Percentiles rank a stretch among this genome's conserved stretches.
phyloP scores from a whole-genome alignment of 768 basidiomycete genomes.

The Roridomyces roridus region DNA sequence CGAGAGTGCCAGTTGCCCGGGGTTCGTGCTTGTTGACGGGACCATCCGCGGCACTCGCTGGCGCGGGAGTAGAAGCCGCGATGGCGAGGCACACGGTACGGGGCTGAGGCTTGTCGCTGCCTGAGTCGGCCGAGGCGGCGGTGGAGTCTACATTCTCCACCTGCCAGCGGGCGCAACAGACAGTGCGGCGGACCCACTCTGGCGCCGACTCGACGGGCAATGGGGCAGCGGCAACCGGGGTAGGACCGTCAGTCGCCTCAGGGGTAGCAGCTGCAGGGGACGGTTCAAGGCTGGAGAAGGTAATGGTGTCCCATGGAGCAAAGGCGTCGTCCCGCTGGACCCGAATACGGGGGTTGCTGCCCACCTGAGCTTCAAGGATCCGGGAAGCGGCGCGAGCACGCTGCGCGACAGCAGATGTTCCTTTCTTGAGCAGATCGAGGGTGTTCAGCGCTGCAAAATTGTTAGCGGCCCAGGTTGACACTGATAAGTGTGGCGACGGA shows the following conservation, averaged over 20 bases:
- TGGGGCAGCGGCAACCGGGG: conserved; percentile 27
- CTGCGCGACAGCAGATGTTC: conserved; percentile 76
- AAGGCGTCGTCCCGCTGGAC: conserved; percentile 86
- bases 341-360: conserved; percentile 78
- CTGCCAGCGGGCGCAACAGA: conserved; percentile 87
- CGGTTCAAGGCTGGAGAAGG: conserved; percentile 38
- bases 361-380: conserved; percentile 87
- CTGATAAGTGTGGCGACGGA: conserved; percentile 39
- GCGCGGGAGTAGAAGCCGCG: conserved; percentile 31
- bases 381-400: conserved; percentile 88
- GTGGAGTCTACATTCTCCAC: conserved; percentile 51
- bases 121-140: conserved; percentile 23
- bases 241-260: background rate
- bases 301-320: conserved; percentile 79
- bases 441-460: conserved; percentile 79
- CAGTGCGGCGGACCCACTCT: conserved; percentile 85
- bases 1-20: conserved; percentile 66
- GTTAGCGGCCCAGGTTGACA: background rate
- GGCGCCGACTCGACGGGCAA: conserved; percentile 53
- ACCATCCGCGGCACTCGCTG: conserved; percentile 68
- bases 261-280: conserved; percentile 30
- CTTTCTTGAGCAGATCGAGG: conserved; percentile 92
- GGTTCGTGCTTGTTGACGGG: conserved; percentile 66
- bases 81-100: conserved; percentile 35
- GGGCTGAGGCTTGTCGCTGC: conserved; percentile 29